Evolutionary conservation across 345 rosid species (phyloP), one percentile per base, ranked within the genome.

Genomic region (Corchorus capsularis): DNA sequence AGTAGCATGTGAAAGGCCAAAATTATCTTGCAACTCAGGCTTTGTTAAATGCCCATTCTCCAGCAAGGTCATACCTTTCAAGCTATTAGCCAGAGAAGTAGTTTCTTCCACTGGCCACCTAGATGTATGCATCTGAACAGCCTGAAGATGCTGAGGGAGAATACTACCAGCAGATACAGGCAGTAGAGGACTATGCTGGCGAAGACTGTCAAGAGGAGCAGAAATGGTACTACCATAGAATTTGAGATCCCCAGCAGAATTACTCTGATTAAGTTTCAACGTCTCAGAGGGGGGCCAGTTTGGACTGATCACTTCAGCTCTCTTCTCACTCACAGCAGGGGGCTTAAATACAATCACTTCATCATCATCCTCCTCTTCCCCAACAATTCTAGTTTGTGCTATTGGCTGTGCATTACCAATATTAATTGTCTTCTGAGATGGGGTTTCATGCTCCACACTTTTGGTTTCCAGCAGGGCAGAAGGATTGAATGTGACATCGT

Each of bases 311-410:
- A 65, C 85, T 75, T 84, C 90, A 62, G 77, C 78, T 78, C 78
- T 86, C 85, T 90, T 96, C 81, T 88, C 96, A 71, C 87, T 32
- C 54, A 83, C 89, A 35, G 81, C 78, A 69, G 96, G 91, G 1
- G 99, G 99, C 88, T 91, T 90, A 83, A 93, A 96, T 79, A 96
- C 97, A 86, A 96, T 96, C 68, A 87, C 97, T 85, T 96, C 99
- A 68, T 92, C 99, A 47, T 93, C 98, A 55, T 85, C 86, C 56
- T 75, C 63, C 37, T 87, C 99, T 20, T 92, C 98, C 78, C 83
- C 95, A 63, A 84, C 94, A 78, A 83, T 20, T 41, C 77, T 81
- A 70, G 77, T 70, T 64, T 80, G 87, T 73, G 82, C 79, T 60
- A 76, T 89, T 62, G 79, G 79, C 77, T 71, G 86, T 55, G 69